Evolutionary conservation across 495 filamentous ascomycete species (phyloP), one percentile per base, ranked within the genome.

Genomic region (Aspergillus indologenus): DNA sequence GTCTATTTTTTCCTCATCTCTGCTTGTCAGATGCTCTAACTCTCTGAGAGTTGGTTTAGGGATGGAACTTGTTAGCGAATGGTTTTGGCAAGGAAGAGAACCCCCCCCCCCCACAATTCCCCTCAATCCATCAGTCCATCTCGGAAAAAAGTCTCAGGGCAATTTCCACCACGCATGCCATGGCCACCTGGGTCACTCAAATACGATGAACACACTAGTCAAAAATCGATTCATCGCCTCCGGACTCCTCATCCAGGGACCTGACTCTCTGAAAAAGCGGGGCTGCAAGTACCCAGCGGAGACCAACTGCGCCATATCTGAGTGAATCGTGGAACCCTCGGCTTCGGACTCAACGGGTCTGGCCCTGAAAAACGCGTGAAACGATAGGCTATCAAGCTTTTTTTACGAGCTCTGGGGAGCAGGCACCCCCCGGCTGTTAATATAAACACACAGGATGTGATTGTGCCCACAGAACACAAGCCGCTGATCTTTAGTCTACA

Each of bases 381-480:
- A 58, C 58, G 58, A 55, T 47, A 51, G 58, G 45, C 26, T 24
- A 14, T 47, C 26, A 26, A 50, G 49, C 18, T 17, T 43, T 40
- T 40, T 40, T 20, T 21, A n/a, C 26, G 12, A 15, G 45, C 45
- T 51, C 48, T 29, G n/a, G 9, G 20, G 19, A 24, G 29, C 45
- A 19, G 48, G 48, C 53, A 12, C 21, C 42, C 50, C n/a, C 20
- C n/a, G 31, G 9, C 40, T 56, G 52, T n/a, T 57, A 52, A 62
- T 55, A 55, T 53, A 59, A 56, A 54, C 23, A 12, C 23, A 58
- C 51, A 51, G 47, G 45, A 53, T 57, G 53, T 40, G 47, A 53
- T 57, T 48, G 24, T 45, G 47, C 42, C 47, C 47, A 46, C 46
- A 48, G 53, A 51, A 29, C 23, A 51, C 57, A 42, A 52, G 21